Evolutionary conservation across 768 basidiomycete genomes (phyloP).

Genomic region (Tricholoma saponaceum): DNA sequence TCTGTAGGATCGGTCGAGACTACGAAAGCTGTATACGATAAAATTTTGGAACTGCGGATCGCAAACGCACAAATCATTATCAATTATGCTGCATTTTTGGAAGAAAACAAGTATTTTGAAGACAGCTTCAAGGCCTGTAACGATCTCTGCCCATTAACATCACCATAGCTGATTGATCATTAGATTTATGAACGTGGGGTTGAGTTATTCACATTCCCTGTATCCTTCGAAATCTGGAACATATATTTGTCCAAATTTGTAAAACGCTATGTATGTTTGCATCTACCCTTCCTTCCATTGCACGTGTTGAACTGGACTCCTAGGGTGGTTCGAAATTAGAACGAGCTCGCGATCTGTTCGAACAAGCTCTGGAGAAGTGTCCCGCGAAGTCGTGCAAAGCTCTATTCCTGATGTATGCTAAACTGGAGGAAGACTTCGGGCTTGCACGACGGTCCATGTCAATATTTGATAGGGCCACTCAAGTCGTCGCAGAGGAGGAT

Average conservation of each 20-base stretch:
- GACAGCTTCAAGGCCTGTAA: conserved; percentile 88
- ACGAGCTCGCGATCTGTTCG: conserved; percentile 94
- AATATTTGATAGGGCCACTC: conserved; percentile 90
- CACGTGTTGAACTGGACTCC: not conserved
- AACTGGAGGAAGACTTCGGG: conserved; percentile 92
- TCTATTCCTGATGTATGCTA: conserved; percentile 93
- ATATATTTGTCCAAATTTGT: conserved; percentile 97
- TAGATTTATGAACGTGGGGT: conserved; percentile 96
- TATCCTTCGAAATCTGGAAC: conserved; percentile 99
- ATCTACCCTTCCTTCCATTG: not conserved
- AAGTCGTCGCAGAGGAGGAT: conserved; percentile 82
- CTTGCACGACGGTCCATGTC: conserved; percentile 95
- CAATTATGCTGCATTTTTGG: conserved; percentile 95
- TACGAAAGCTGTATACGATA: conserved; percentile 91
- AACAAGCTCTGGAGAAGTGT: conserved; percentile 96
- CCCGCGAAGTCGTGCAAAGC: conserved; percentile 94
- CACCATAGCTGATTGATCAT: not conserved
- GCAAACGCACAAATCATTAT: conserved; percentile 98
- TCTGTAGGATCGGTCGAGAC: conserved; percentile 93
- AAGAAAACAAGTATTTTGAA: conserved; percentile 97
- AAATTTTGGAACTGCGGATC: conserved; percentile 92
- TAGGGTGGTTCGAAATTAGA: conserved; percentile 93
- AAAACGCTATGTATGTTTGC: conserved; percentile 80
- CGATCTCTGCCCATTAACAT: not conserved
- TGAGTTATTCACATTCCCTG: conserved; percentile 95